Evolutionary conservation across 306 rosid species (phyloP), one percentile per base, ranked within the genome.

Genomic region (Psophocarpus tetragonolobus): DNA sequence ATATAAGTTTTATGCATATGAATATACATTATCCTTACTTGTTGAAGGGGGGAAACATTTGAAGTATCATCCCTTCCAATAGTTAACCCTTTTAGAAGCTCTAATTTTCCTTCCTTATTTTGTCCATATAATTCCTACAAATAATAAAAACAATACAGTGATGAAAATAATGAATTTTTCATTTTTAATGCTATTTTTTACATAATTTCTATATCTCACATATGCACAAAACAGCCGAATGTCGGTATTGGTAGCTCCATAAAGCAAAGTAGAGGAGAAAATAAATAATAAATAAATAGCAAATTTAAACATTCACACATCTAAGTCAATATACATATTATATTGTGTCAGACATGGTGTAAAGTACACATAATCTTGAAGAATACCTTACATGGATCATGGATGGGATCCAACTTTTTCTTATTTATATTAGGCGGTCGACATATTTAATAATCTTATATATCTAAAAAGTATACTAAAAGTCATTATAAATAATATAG

Each of bases 101-200:
- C 95, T 83, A 90, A 47, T 84, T 94, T 94, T 57, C 89, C 93
- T 77, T 78, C 77, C 81, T 96, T 89, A 44, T 90, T 88, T 10
- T 88, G 89, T 0, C 83, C 15, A 88, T 92, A 94, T 78, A 90
- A 71, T 81, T 83, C 88, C 98, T 94, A 81, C 56, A 35, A 29
- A 35, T 29, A 80, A 69, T 14, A 29, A 33, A 26, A 18, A 17
- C 6, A 27, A 13, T 27, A 5, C 32, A 44, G 29, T 10, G 41
- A 42, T 12, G 21, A 21, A 35, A 10, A 33, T 10, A 12, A 18
- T 0, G 1, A 47, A 18, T 67, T 23, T 9, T 23, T 67, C 23
- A 3, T 24, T 12, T 12, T 20, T 21, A 9, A 4, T 65, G 20
- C 9, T 21, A 36, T 66, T 66, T 24, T 24, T 11, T 10, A 6